Percentiles rank a stretch among this genome's conserved stretches.
These are phyloP conservation scores for Houttuynia cordata DNA, from an alignment of 164 flowering plant genomes.

Conservation along the genomic window DNA sequence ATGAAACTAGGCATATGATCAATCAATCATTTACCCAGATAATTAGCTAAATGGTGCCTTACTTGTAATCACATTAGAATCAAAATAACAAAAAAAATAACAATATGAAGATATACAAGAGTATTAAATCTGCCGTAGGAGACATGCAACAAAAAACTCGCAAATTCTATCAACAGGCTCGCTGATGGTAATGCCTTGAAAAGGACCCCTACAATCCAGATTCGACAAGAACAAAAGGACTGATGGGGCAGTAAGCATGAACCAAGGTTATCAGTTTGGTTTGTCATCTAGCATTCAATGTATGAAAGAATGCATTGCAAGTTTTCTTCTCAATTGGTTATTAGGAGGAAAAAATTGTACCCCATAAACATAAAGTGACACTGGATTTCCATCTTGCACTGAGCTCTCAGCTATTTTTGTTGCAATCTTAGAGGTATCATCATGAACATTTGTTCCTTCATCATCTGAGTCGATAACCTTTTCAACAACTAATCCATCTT, in stretches of 20 bases:
- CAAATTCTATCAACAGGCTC: no score
- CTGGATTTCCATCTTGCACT: constrained; percentile 15
- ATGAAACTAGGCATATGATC: no score
- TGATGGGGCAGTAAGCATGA: no score
- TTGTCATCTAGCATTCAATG: background rate
- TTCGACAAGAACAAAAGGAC: no score
- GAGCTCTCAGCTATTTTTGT: constrained; percentile 15
- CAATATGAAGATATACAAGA: no score
- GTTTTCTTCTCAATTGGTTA: background rate
- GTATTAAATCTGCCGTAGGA: background rate
- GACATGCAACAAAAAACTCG: no score
- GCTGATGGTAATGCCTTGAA: no score
- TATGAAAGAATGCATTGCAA: background rate
- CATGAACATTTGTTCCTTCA: constrained; percentile 11
- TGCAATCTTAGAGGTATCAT: constrained; percentile 14
- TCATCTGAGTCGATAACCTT: constrained; percentile 15
- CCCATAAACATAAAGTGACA: constrained; percentile 66
- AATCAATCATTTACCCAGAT: no score
- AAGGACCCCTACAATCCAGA: no score
- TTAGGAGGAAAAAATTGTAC: constrained; percentile 29
- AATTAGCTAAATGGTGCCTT: no score
- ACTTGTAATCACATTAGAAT: no score
- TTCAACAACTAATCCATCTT: constrained; percentile 17
- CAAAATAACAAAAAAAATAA: no score
- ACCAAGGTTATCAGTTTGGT: background rate